Conservation (phyloP, 257 asterid species). For the Solanum appendiculatum region DNA sequence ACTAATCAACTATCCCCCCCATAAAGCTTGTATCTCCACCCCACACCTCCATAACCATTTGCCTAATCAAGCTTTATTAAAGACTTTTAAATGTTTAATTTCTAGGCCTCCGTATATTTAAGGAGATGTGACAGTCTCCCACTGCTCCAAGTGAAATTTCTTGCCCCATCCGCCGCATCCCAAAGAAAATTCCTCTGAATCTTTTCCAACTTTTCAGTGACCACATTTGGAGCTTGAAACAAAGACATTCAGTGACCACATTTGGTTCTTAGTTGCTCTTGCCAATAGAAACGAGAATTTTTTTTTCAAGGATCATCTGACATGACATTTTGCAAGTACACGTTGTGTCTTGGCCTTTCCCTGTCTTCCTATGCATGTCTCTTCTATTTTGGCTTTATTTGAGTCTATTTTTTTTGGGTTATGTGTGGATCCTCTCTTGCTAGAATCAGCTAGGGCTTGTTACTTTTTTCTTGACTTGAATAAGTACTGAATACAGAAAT, state of each 20-base stretch:
- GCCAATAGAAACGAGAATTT: neutral
- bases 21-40: neutral
- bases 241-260: neutral
- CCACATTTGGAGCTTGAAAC: neutral
- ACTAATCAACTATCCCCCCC: neutral
- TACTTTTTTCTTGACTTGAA: slow-evolving; percentile 14
- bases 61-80: neutral
- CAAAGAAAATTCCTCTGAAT: neutral
- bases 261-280: neutral
- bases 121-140: neutral
- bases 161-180: neutral
- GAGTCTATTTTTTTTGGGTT: neutral
- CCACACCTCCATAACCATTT: neutral
- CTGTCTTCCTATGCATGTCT: neutral
- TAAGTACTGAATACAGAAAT: slow-evolving; percentile 54
- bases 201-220: neutral
- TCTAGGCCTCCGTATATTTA: neutral
- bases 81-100: neutral
- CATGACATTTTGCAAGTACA: neutral
- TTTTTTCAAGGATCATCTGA: neutral
- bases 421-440: neutral
- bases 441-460: neutral
- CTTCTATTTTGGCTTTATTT: neutral
- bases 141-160: neutral
- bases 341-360: neutral